phyloP scores from a whole-genome alignment of 2,329 filamentous ascomycete genomes.

The Xylaria sp. region DNA sequence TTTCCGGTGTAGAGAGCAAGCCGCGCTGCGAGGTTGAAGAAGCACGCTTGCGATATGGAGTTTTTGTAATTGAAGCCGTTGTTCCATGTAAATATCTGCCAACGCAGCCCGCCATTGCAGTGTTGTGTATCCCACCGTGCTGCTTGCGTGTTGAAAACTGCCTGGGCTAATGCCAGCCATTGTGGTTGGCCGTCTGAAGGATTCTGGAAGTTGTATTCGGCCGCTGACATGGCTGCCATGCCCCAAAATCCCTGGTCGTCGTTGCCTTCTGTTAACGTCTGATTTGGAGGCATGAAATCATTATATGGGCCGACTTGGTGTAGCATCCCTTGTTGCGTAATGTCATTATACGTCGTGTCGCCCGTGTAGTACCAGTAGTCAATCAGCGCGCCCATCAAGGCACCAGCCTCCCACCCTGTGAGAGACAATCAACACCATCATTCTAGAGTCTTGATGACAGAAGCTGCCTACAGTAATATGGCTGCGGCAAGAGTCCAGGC shows the following conservation, averaged over 20 bases:
- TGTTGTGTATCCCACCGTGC: slow-evolving; percentile 75
- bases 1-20: slow-evolving; percentile 83
- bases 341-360: slow-evolving; percentile 76
- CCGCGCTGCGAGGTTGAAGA: slow-evolving; percentile 72
- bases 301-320: slow-evolving; percentile 77
- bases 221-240: slow-evolving; percentile 75
- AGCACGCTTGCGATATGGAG: slow-evolving; percentile 70
- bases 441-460: neutral
- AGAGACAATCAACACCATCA: slow-evolving; percentile 25
- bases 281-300: slow-evolving; percentile 82
- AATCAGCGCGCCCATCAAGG: slow-evolving; percentile 76
- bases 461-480: slow-evolving; percentile 63
- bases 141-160: slow-evolving; percentile 83
- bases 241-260: slow-evolving; percentile 83
- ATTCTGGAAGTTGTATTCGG: slow-evolving; percentile 74
- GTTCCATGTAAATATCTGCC: slow-evolving; percentile 89
- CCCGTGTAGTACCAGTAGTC: slow-evolving; percentile 89
- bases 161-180: slow-evolving; percentile 79
- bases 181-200: slow-evolving; percentile 67
- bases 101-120: slow-evolving; percentile 81
- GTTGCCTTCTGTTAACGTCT: slow-evolving; percentile 75
- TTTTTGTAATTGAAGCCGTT: slow-evolving; percentile 84
- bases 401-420: slow-evolving; percentile 79
- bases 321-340: slow-evolving; percentile 74
- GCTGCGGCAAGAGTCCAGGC: slow-evolving; percentile 63